A percentile compares a stretch with the other conserved stretches of the same genome.
phyloP scores from a whole-genome alignment of 768 basidiomycete species.

The Polyporus arcularius region DNA sequence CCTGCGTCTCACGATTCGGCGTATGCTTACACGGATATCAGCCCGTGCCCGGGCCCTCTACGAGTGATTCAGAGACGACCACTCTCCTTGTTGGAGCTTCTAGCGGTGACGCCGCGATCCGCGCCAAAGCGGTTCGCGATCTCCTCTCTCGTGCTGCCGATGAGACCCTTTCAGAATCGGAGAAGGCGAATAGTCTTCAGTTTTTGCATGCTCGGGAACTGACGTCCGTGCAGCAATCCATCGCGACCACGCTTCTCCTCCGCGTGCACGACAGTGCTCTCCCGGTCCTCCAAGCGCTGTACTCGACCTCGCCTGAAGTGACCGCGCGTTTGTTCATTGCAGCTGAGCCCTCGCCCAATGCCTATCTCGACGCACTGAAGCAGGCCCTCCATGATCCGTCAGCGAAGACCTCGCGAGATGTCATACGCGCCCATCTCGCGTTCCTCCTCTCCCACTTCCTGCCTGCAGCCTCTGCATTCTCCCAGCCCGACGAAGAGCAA shows the following conservation, averaged over 20 bases:
- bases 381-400: constrained; percentile 35
- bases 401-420: constrained; percentile 50
- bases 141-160: constrained; percentile 45
- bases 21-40: background rate
- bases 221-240: constrained; percentile 44
- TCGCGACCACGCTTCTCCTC: constrained; percentile 64
- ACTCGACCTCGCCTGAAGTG: constrained; percentile 49
- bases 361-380: constrained; percentile 50
- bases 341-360: background rate
- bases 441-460: constrained; percentile 57
- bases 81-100: constrained; percentile 52
- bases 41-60: constrained; percentile 11
- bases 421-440: constrained; percentile 55
- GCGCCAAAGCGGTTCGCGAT: constrained; percentile 59
- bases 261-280: constrained; percentile 67
- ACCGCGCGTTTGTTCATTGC: constrained; percentile 19
- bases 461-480: constrained; percentile 19
- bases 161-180: constrained; percentile 33
- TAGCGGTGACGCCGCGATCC: constrained; percentile 60
- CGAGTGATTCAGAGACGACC: constrained; percentile 23
- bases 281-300: constrained; percentile 67
- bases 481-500: background rate
- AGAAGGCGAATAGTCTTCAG: constrained; percentile 41
- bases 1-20: background rate
- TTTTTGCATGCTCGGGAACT: background rate